Evolutionary conservation across 2,329 filamentous ascomycete species (phyloP).

Genomic region (Penicillium griseofulvum): DNA sequence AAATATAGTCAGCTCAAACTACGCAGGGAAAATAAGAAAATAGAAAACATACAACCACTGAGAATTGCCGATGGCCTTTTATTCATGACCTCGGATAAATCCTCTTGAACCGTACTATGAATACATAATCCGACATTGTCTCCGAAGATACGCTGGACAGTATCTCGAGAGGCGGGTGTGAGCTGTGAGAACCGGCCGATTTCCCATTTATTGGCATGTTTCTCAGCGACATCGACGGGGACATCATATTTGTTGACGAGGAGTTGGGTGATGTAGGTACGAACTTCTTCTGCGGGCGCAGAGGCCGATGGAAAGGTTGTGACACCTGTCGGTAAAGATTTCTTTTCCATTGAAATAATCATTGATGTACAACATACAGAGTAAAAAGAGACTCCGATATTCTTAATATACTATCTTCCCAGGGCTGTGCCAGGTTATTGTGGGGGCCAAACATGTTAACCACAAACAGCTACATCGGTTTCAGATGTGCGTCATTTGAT

Average conservation of each 20-base stretch:
- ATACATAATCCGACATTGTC: not conserved
- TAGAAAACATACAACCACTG: not conserved
- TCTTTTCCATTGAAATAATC: no score
- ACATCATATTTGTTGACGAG: not conserved
- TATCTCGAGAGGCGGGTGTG: not conserved
- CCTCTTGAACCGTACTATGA: not conserved
- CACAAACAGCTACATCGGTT: no score
- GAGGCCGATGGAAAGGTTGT: no score
- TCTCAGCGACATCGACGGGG: not conserved
- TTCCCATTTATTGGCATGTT: not conserved
- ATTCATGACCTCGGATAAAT: not conserved
- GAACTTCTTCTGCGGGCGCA: not conserved
- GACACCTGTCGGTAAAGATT: no score
- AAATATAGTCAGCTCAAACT: not conserved
- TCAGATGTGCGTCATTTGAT: no score
- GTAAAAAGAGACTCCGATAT: no score
- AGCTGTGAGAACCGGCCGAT: not conserved
- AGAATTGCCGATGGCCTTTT: not conserved
- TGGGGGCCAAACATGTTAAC: no score
- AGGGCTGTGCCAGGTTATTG: no score
- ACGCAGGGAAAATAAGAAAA: no score
- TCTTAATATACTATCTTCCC: no score
- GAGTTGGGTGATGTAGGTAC: not conserved
- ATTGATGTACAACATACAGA: no score
- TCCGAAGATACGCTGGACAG: not conserved